phyloP scores from a whole-genome alignment of 1,139 yeast genomes.

The Scheffersomyces stambukii region DNA sequence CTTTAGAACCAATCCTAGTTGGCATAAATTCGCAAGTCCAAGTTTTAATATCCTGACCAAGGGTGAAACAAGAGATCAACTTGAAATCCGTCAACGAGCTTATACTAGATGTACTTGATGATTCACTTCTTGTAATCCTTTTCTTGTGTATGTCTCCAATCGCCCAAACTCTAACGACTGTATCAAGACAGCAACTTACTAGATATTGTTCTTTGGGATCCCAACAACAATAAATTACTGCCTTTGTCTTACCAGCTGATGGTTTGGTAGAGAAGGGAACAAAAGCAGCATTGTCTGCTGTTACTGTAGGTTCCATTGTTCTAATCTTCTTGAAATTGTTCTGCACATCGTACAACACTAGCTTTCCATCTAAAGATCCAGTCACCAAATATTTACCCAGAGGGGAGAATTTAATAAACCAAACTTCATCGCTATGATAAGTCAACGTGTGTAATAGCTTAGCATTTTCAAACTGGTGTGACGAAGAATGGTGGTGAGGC shows the following conservation, averaged over 20 bases:
- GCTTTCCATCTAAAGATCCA: slow-evolving; percentile 65
- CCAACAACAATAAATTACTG: slow-evolving; percentile 70
- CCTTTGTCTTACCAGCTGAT: slow-evolving; percentile 29
- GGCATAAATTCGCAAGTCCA: slow-evolving; percentile 79
- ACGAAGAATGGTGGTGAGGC: slow-evolving; percentile 2
- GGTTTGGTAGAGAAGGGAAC: slow-evolving; percentile 23
- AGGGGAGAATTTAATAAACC: slow-evolving; percentile 79
- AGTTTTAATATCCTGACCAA: slow-evolving; percentile 39
- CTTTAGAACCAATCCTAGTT: too few species aligned
- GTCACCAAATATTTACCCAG: slow-evolving; percentile 72
- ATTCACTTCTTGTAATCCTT: slow-evolving; percentile 12
- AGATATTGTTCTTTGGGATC: slow-evolving; percentile 66
- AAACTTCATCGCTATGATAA: slow-evolving; percentile 71
- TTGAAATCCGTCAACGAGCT: slow-evolving; percentile 11
- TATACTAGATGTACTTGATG: slow-evolving; percentile 1
- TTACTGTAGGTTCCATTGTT: slow-evolving; percentile 28
- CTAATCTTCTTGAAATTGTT: slow-evolving; percentile 46
- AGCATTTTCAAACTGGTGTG: slow-evolving; percentile 3
- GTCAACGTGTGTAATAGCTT: slow-evolving; percentile 34
- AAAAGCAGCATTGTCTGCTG: slow-evolving; percentile 25
- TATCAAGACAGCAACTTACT: slow-evolving; percentile 67
- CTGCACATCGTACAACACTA: slow-evolving; percentile 64
- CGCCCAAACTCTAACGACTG: slow-evolving; percentile 65
- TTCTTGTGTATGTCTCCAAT: slow-evolving; percentile 29
- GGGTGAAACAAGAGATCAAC: slow-evolving; percentile 32